Evolutionary conservation across 1,284 basidiomycete genomes (phyloP).

Genomic region (Cutaneotrichosporon dermatis): DNA sequence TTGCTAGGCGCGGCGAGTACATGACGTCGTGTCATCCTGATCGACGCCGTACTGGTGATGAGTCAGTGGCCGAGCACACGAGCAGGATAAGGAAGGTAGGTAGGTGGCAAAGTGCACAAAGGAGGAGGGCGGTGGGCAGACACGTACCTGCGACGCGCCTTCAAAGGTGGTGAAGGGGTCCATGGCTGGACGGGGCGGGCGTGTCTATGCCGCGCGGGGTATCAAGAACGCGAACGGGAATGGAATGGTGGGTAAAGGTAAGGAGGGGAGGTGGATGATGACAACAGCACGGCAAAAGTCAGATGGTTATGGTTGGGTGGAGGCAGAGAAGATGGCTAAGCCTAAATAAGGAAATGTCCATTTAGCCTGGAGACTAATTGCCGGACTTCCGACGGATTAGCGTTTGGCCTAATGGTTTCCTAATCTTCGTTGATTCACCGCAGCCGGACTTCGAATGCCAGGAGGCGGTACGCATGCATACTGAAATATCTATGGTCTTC

Average conservation of each 20-base stretch:
- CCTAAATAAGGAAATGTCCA: too few relatives aligned
- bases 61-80: not conserved
- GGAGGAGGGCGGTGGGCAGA: too few relatives aligned
- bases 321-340: not conserved
- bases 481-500: too few relatives aligned
- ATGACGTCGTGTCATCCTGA: constrained; percentile 76
- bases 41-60: constrained; percentile 57
- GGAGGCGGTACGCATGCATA: too few relatives aligned
- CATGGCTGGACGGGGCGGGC: constrained; percentile 51
- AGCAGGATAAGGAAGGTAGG: too few relatives aligned
- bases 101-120: too few relatives aligned
- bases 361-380: too few relatives aligned
- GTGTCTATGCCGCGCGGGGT: not conserved
- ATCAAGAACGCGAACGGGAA: not conserved
- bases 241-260: not conserved
- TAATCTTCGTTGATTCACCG: too few relatives aligned
- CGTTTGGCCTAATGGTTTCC: too few relatives aligned
- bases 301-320: not conserved
- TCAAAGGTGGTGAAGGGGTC: constrained; percentile 85
- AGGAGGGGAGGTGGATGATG: not conserved
- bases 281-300: not conserved
- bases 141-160: constrained; percentile 46
- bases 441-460: too few relatives aligned
- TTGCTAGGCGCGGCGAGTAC: constrained; percentile 51
- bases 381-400: too few relatives aligned